Conservation (phyloP, 306 rosid genomes). For the Parietaria judaica region DNA sequence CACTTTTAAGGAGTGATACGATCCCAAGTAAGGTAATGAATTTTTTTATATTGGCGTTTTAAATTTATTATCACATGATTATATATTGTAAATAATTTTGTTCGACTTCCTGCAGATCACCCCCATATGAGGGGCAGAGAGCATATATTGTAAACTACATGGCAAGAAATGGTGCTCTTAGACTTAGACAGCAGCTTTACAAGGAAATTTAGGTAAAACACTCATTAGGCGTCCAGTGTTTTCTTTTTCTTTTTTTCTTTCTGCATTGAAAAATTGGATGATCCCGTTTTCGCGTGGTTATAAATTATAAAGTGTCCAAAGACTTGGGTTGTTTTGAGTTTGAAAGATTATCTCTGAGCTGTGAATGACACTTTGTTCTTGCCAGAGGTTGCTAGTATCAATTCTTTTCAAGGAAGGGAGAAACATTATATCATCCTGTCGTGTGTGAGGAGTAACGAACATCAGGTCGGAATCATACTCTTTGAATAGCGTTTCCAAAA, state of each 20-base stretch:
- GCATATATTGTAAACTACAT: constrained; percentile 97
- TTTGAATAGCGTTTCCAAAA: no score
- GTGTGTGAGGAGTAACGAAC: constrained; percentile 97
- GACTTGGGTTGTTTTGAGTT: background rate
- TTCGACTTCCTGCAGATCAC: constrained; percentile 45
- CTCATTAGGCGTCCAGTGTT: constrained; percentile 1
- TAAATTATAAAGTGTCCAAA: background rate
- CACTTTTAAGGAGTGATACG: constrained; percentile 93
- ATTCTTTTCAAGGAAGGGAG: constrained; percentile 99
- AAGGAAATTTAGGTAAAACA: constrained; percentile 86
- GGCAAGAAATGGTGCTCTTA: constrained; percentile 95
- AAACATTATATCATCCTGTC: constrained; percentile 93
- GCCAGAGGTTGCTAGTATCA: constrained; percentile 94
- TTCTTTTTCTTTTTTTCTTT: background rate
- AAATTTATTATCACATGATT: background rate
- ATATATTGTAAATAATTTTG: background rate
- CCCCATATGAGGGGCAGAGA: constrained; percentile 97
- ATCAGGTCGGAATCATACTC: constrained; percentile 54
- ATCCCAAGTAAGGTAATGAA: constrained; percentile 80
- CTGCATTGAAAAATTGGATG: background rate
- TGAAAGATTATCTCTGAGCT: no score
- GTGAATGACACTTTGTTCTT: constrained; percentile 10
- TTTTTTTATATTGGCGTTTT: background rate
- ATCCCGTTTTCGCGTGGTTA: background rate
- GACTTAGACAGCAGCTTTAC: constrained; percentile 98